Evolutionary conservation across 2,329 filamentous ascomycete species (phyloP), one percentile per base, ranked within the genome.

Genomic region (Exophiala lecanii-corni): DNA sequence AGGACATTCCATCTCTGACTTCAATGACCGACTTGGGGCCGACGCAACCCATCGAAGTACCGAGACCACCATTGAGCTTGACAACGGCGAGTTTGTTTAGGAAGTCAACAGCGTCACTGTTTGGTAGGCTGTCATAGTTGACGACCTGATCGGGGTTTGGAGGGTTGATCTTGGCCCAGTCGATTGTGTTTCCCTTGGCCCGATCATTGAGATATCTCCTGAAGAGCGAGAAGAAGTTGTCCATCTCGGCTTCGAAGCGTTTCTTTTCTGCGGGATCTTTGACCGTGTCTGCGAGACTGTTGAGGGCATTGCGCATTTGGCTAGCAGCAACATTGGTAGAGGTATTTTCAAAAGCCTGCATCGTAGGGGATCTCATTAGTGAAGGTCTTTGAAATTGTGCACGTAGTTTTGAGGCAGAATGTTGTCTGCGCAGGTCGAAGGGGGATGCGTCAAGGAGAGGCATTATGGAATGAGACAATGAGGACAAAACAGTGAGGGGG

Each of bases 141-240:
- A 97, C 86, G 30, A 98, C 92, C 75, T 98, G 92, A 57, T 85
- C 83, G 59, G 86, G 82, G 58, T 92, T 89, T 44, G 92, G 92
- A 56, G 92, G 92, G 41, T 86, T 84, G 67, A 98, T 98, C 62
- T 89, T 88, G 55, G 94, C 89, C 92, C 92, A 98, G 68, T 95
- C 87, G 78, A 92, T 80, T 39, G 81, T 81, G 66, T 92, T 96
- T 67, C 91, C 89, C 81, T 97, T 97, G 63, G 92, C 91, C 78
- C 96, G 95, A 75, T 97, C 92, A 66, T 96, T 96, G 53, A 98
- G 76, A 72, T 96, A 98, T 71, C 92, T 82, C 64, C 92, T 86
- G 84, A 98, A 98, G 51, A 98, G 84, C 49, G 89, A 84, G 66
- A 98, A 98, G 78, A 98, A 98, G 82, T 98, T 98, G 80, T 98